phyloP scores from a whole-genome alignment of 768 basidiomycete species.

The Lactarius akahatsu region DNA sequence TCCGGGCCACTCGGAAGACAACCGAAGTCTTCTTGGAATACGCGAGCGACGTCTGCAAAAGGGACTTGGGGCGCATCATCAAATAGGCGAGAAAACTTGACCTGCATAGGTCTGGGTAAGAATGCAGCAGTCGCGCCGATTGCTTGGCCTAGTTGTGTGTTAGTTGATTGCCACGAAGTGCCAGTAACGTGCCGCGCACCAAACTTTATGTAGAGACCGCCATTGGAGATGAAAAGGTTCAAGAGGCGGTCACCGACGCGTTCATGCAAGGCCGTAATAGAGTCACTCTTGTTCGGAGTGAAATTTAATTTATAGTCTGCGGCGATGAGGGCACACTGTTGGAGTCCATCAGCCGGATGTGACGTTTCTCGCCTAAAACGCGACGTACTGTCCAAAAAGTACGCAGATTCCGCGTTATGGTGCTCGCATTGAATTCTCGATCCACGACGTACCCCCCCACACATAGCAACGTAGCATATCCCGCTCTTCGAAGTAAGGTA shows the following conservation, averaged over 20 bases:
- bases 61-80: constrained; percentile 88
- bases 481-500: constrained; percentile 31
- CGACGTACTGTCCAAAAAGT: constrained; percentile 50
- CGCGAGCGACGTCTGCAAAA: constrained; percentile 62
- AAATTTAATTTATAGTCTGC: constrained; percentile 90
- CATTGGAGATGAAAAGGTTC: constrained; percentile 75
- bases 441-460: constrained; percentile 42
- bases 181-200: constrained; percentile 42
- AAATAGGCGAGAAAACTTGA: constrained; percentile 79
- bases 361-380: neutral
- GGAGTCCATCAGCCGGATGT: neutral
- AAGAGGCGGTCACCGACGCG: constrained; percentile 79
- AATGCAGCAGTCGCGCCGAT: constrained; percentile 85
- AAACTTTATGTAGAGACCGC: constrained; percentile 84
- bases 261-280: constrained; percentile 79
- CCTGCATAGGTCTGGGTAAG: constrained; percentile 79
- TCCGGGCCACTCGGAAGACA: constrained; percentile 60
- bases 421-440: constrained; percentile 48
- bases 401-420: constrained; percentile 46
- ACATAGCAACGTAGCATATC: constrained; percentile 33
- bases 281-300: constrained; percentile 62
- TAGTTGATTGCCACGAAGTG: constrained; percentile 2
- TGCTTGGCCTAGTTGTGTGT: constrained; percentile 54
- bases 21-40: constrained; percentile 70
- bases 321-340: constrained; percentile 66